phyloP scores from a whole-genome alignment of 352 stramenopile genomes.

The Phytophthora cactorum region DNA sequence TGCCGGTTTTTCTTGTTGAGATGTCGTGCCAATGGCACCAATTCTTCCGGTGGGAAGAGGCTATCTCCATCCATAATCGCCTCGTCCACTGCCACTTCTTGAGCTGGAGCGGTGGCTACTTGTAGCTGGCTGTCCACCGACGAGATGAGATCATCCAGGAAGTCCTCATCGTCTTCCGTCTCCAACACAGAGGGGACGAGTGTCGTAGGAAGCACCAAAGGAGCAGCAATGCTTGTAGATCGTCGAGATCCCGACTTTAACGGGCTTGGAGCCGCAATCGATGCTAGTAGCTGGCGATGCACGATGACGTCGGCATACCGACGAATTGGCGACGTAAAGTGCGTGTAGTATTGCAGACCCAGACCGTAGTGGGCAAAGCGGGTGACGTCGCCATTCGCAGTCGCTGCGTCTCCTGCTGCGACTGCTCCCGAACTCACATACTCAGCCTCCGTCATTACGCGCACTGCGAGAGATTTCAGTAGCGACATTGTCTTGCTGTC shows the following conservation, averaged over 20 bases:
- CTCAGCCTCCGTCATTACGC: constrained; percentile 95
- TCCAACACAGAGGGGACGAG: constrained; percentile 67
- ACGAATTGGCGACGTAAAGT: constrained; percentile 93
- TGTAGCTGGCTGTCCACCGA: constrained; percentile 67
- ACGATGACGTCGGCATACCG: constrained; percentile 92
- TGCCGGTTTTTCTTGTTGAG: constrained; percentile 93
- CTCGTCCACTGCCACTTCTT: constrained; percentile 10
- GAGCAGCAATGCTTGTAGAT: not conserved
- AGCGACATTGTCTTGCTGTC: constrained; percentile 87
- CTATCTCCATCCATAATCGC: constrained; percentile 25
- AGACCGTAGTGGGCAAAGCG: constrained; percentile 89
- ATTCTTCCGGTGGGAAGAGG: constrained; percentile 60
- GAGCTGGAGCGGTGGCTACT: constrained; percentile 16
- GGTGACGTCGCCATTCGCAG: constrained; percentile 53
- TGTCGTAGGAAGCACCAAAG: constrained; percentile 49
- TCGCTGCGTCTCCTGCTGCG: constrained; percentile 46
- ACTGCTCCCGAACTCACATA: constrained; percentile 87
- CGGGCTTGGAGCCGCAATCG: constrained; percentile 36
- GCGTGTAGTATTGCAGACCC: constrained; percentile 90
- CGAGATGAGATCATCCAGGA: constrained; percentile 71
- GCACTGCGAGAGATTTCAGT: constrained; percentile 93
- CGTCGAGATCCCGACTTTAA: not conserved
- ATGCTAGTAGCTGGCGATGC: constrained; percentile 87
- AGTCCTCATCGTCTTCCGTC: constrained; percentile 55
- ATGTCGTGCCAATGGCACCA: constrained; percentile 83